These are phyloP conservation scores for Pseudogymnoascus sp. DNA, from an alignment of 2,329 filamentous ascomycete genomes.

Conservation along the genomic window DNA sequence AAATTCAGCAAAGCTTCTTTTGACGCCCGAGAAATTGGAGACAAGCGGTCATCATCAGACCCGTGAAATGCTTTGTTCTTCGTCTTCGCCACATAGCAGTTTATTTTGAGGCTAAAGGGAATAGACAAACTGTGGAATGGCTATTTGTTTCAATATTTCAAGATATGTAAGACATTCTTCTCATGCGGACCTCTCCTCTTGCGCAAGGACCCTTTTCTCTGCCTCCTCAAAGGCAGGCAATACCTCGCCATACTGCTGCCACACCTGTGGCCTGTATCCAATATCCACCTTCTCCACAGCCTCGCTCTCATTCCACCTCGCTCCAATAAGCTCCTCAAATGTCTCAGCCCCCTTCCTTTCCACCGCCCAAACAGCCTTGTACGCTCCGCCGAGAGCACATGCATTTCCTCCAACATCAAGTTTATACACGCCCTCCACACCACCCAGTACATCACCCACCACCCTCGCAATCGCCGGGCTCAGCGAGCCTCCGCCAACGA, in stretches of 20 bases:
- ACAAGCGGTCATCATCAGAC: neutral
- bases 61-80: neutral
- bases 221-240: conserved; percentile 69
- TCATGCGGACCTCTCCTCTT: conserved; percentile 22
- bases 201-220: conserved; percentile 57
- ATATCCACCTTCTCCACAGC: conserved; percentile 76
- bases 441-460: conserved; percentile 80
- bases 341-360: conserved; percentile 60
- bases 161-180: neutral
- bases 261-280: conserved; percentile 68
- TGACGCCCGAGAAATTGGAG: neutral
- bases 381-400: conserved; percentile 86
- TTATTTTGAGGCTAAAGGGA: neutral
- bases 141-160: neutral
- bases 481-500: conserved; percentile 84
- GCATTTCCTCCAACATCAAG: conserved; percentile 93
- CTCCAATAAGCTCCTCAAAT: conserved; percentile 81
- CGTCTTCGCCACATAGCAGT: neutral
- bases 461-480: conserved; percentile 85
- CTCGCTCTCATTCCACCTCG: conserved; percentile 75
- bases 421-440: conserved; percentile 81
- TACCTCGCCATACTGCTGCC: conserved; percentile 69
- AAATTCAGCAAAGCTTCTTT: neutral
- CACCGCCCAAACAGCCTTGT: conserved; percentile 91
- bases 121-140: neutral